Conservation (phyloP, 148 eudicot genomes). For the Chenopodium quinoa region DNA sequence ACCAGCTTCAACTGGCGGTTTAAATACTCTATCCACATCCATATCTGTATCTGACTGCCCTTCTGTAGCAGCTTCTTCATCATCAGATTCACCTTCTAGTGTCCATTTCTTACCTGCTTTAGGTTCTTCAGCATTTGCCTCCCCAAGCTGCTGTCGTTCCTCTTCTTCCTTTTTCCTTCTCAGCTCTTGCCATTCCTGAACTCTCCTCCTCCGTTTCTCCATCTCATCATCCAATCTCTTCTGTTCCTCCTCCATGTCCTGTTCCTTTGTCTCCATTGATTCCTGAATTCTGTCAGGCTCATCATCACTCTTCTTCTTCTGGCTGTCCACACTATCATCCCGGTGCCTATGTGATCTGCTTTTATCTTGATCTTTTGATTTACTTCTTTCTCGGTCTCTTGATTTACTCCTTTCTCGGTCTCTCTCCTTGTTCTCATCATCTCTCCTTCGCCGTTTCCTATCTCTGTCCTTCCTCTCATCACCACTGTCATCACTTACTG, state of each 20-base stretch:
- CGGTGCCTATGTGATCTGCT: constrained; percentile 48
- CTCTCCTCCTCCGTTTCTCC: constrained; percentile 88
- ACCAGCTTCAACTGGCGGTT: constrained; percentile 33
- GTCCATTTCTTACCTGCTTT: constrained; percentile 79
- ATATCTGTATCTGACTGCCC: constrained; percentile 42
- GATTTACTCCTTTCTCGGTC: constrained; percentile 35
- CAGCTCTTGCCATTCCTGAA: constrained; percentile 85
- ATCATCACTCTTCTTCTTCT: constrained; percentile 43
- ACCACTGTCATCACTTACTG: background rate
- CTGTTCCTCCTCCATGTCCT: constrained; percentile 76
- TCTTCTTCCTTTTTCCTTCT: constrained; percentile 74
- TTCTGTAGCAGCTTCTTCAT: constrained; percentile 56
- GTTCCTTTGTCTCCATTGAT: constrained; percentile 52
- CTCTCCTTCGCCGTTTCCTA: constrained; percentile 23
- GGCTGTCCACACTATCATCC: constrained; percentile 53
- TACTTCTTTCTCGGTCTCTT: constrained; percentile 33
- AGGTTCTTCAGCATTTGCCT: constrained; percentile 40
- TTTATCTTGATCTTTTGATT: constrained; percentile 43
- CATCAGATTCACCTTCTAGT: constrained; percentile 82
- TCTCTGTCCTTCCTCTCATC: constrained; percentile 11
- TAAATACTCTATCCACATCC: constrained; percentile 44
- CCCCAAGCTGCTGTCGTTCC: constrained; percentile 54
- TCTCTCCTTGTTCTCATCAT: constrained; percentile 27
- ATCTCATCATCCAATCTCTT: constrained; percentile 78
- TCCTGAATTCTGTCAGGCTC: constrained; percentile 32